A percentile compares a stretch with the other conserved stretches of the same genome.
These are phyloP conservation scores for Aegle marmelos DNA, from an alignment of 345 rosid species.

Conservation along the genomic window DNA sequence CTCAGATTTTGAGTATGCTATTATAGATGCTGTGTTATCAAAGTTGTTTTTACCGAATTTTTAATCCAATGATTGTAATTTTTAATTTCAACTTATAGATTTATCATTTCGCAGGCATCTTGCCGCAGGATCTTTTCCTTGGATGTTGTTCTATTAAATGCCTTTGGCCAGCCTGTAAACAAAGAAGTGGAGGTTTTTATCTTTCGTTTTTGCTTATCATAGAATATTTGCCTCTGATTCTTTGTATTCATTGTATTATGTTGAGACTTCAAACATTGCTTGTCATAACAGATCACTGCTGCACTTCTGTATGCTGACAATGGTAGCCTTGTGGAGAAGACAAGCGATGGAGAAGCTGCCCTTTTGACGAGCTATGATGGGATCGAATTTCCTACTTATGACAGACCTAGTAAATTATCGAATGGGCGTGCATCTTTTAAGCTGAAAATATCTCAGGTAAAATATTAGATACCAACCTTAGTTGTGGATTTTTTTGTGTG, in stretches of 20 bases:
- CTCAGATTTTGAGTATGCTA: background rate
- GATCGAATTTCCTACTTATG: conserved; percentile 60
- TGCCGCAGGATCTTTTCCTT: conserved; percentile 67
- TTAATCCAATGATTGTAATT: background rate
- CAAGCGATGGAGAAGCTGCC: conserved; percentile 62
- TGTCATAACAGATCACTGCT: conserved; percentile 55
- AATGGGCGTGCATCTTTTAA: conserved; percentile 77
- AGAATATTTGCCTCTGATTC: background rate
- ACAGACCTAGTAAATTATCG: conserved; percentile 55
- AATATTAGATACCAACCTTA: background rate
- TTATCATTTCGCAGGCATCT: conserved; percentile 45
- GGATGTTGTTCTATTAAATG: conserved; percentile 70
- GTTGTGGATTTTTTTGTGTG: background rate
- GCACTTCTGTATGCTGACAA: conserved; percentile 73
- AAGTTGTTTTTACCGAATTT: background rate
- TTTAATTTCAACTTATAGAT: conserved; percentile 8
- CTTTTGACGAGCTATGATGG: conserved; percentile 77
- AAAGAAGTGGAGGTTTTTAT: conserved; percentile 65
- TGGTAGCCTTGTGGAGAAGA: conserved; percentile 61
- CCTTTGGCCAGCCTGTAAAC: conserved; percentile 49
- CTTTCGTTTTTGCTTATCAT: conserved; percentile 14
- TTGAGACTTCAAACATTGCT: conserved; percentile 12
- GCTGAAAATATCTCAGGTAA: conserved; percentile 82
- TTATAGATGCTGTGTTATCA: background rate
- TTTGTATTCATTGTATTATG: background rate